These are phyloP conservation scores for Zygosaccharomyces pseudobailii DNA, from an alignment of 1,139 yeast species.

Conservation along the genomic window DNA sequence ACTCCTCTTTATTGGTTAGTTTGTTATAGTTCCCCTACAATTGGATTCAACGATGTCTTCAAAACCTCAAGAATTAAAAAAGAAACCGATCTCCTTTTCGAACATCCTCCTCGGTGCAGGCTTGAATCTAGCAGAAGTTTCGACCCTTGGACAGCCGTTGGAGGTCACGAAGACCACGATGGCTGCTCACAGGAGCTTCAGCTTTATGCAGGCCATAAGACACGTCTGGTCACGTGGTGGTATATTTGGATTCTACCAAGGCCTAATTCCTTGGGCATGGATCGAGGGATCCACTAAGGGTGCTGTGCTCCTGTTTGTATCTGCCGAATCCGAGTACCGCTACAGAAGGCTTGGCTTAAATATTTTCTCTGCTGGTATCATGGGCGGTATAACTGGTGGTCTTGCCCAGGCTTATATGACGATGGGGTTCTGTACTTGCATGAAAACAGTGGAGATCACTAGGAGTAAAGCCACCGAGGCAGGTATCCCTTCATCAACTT, in stretches of 20 bases:
- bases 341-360: conserved; percentile 60
- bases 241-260: conserved; percentile 85
- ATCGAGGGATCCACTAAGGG: conserved; percentile 99
- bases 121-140: conserved; percentile 84
- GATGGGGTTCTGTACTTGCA: conserved; percentile 96
- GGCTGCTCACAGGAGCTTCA: conserved; percentile 87
- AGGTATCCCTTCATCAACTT: conserved; percentile 64
- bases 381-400: conserved; percentile 95
- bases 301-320: conserved; percentile 90
- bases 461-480: conserved; percentile 65
- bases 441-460: conserved; percentile 97
- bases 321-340: conserved; percentile 85
- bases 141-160: conserved; percentile 93
- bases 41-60: conserved; percentile 8
- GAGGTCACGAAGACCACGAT: conserved; percentile 95
- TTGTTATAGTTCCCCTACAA: background rate
- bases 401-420: conserved; percentile 88
- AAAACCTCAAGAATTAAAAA: conserved; percentile 37
- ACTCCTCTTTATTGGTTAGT: background rate
- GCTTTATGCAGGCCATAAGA: conserved; percentile 61
- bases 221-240: conserved; percentile 95
- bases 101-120: conserved; percentile 93
- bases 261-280: conserved; percentile 99
- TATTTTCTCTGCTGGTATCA: conserved; percentile 79
- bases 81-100: conserved; percentile 83